Percentiles rank a stretch among this genome's conserved stretches.
These are phyloP conservation scores for Quercus agrifolia DNA, from an alignment of 306 rosid species.

Conservation along the genomic window DNA sequence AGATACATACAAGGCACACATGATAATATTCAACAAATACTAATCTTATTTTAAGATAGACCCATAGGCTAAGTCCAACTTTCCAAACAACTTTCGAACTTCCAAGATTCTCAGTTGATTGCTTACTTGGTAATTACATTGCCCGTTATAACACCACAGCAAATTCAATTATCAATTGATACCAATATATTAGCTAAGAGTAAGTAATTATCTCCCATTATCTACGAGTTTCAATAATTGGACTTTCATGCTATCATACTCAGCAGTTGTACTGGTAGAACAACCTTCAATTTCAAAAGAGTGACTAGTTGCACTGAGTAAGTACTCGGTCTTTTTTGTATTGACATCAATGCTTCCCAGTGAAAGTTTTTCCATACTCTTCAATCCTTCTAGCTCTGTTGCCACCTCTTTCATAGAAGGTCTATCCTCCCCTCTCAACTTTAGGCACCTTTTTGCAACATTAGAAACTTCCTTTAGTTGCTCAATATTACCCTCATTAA, in stretches of 20 bases:
- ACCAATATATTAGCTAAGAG: background rate
- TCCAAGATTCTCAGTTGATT: no score
- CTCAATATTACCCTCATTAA: conserved; percentile 12
- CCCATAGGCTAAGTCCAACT: no score
- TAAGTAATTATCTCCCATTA: background rate
- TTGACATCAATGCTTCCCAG: background rate
- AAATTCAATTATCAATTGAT: no score
- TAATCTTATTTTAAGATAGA: no score
- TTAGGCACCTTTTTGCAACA: conserved; percentile 31
- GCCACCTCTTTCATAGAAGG: conserved; percentile 49
- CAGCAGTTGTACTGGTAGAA: background rate
- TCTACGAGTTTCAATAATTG: background rate
- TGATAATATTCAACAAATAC: no score
- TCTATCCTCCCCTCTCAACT: conserved; percentile 36
- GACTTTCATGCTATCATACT: background rate
- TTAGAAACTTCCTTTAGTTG: conserved; percentile 22
- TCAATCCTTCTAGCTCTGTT: conserved; percentile 34
- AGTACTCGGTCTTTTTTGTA: background rate
- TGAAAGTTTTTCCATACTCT: background rate
- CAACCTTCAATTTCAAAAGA: background rate
- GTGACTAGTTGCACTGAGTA: background rate
- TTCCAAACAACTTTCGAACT: no score
- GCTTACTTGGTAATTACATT: no score
- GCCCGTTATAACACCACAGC: no score
- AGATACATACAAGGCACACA: no score